Evolutionary conservation across 768 basidiomycete genomes (phyloP).

Genomic region (Collybia mongolica): DNA sequence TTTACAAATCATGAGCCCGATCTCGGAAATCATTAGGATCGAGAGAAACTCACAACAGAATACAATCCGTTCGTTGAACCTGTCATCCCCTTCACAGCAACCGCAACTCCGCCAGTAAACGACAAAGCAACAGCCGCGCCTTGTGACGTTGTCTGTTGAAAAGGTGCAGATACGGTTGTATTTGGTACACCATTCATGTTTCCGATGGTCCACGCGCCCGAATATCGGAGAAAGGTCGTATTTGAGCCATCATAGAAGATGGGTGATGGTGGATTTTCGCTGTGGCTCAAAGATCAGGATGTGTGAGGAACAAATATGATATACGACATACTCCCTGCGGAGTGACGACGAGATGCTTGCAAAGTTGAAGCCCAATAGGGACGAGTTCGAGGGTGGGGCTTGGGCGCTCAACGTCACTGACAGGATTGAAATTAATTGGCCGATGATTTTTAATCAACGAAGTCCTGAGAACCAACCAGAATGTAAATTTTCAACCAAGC

Average conservation of each 20-base stretch:
- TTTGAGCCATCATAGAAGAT: slow-evolving; percentile 13
- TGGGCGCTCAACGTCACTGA: slow-evolving; percentile 14
- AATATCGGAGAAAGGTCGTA: slow-evolving; percentile 10
- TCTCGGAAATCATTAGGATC: neutral
- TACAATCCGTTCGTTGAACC: slow-evolving; percentile 13
- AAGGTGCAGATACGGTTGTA: slow-evolving; percentile 12
- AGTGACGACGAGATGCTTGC: slow-evolving; percentile 11
- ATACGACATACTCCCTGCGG: slow-evolving; percentile 7
- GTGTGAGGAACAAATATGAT: too few relatives aligned
- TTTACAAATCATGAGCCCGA: neutral
- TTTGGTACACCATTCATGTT: slow-evolving; percentile 15
- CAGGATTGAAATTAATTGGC: neutral
- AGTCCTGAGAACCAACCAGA: slow-evolving; percentile 1
- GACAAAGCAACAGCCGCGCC: slow-evolving; percentile 15
- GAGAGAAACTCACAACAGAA: slow-evolving; percentile 12
- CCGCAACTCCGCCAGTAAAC: slow-evolving; percentile 14
- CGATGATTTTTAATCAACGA: neutral
- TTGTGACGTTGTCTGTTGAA: slow-evolving; percentile 9
- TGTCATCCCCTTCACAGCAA: slow-evolving; percentile 13
- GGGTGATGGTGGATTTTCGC: slow-evolving; percentile 15
- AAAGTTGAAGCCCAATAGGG: slow-evolving; percentile 9
- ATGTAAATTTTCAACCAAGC: slow-evolving; percentile 10
- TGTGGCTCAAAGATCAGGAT: neutral
- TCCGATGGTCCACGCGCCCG: slow-evolving; percentile 9
- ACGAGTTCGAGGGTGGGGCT: slow-evolving; percentile 4